phyloP scores from a whole-genome alignment of 2,329 filamentous ascomycete genomes.

The Scytalidium lignicola region DNA sequence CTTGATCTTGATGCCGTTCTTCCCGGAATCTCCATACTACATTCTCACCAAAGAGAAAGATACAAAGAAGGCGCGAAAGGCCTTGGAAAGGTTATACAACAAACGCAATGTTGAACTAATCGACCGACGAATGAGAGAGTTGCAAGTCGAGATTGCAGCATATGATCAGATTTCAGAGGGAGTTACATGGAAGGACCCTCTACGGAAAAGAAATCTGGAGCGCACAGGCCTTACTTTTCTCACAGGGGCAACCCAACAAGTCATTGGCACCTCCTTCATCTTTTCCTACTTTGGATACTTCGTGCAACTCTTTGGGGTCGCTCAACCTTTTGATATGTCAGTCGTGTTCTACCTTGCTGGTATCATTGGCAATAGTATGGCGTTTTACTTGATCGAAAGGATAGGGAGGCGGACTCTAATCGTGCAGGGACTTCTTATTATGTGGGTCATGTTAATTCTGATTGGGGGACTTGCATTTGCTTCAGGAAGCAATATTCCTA shows the following conservation, averaged over 20 bases:
- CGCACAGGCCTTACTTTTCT: not conserved
- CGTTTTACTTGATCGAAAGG: not conserved
- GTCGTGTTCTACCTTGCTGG: not conserved
- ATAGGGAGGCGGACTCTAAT: not conserved
- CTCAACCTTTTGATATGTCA: not conserved
- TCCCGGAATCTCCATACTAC: conserved; percentile 41
- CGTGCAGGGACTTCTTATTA: not conserved
- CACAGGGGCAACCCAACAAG: not conserved
- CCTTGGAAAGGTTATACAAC: not conserved
- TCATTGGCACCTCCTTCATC: not conserved
- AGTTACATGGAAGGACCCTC: not conserved
- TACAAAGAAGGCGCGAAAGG: not conserved
- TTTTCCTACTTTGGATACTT: not conserved
- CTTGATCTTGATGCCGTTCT: conserved; percentile 36
- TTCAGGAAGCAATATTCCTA: not conserved
- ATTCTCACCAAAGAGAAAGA: not conserved
- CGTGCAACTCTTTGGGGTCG: not conserved
- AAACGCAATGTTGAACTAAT: not conserved
- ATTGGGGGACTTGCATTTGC: not conserved
- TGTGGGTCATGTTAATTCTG: not conserved
- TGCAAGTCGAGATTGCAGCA: not conserved
- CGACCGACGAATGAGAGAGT: not conserved
- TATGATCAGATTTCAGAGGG: not conserved
- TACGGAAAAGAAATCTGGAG: not conserved
- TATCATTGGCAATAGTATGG: not conserved